A percentile compares a stretch with the other conserved stretches of the same genome.
Evolutionary conservation across 2,329 filamentous ascomycete species (phyloP).

Genomic region (Bretziella fagacearum): DNA sequence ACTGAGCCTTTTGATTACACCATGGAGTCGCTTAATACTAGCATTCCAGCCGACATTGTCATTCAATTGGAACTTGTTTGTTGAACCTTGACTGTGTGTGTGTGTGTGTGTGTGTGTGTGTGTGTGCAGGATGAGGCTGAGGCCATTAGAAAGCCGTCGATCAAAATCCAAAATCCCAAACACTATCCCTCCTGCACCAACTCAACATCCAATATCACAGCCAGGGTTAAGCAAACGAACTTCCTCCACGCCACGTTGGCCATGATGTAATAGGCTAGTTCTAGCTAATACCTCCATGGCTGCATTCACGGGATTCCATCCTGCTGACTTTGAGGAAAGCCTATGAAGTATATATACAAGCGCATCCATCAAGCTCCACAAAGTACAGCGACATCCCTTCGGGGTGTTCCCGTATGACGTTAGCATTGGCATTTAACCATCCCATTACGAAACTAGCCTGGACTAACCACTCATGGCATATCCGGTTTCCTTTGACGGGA

Average conservation of each 20-base stretch:
- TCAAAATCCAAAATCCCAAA: slow-evolving; percentile 6
- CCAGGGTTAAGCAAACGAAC: neutral
- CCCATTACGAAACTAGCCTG: no score
- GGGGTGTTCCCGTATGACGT: neutral
- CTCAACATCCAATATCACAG: neutral
- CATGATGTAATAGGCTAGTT: no score
- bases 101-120: neutral
- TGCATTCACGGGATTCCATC: no score
- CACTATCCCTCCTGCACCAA: neutral
- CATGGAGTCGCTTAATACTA: neutral
- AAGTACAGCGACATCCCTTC: neutral
- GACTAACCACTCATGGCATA: no score
- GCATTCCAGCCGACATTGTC: neutral
- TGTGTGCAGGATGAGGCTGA: slow-evolving; percentile 7
- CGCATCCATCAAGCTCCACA: neutral
- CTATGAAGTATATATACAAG: neutral
- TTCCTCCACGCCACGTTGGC: neutral
- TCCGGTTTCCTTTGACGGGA: no score
- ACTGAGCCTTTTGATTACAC: neutral
- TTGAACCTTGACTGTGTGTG: neutral
- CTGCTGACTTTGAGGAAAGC: neutral
- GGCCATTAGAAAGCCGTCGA: neutral
- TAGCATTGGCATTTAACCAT: neutral
- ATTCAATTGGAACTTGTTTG: neutral
- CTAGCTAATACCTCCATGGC: no score